Percentiles rank a stretch among this genome's conserved stretches.
Evolutionary conservation across 257 asterid species (phyloP).

Genomic region (Solanum acaule): DNA sequence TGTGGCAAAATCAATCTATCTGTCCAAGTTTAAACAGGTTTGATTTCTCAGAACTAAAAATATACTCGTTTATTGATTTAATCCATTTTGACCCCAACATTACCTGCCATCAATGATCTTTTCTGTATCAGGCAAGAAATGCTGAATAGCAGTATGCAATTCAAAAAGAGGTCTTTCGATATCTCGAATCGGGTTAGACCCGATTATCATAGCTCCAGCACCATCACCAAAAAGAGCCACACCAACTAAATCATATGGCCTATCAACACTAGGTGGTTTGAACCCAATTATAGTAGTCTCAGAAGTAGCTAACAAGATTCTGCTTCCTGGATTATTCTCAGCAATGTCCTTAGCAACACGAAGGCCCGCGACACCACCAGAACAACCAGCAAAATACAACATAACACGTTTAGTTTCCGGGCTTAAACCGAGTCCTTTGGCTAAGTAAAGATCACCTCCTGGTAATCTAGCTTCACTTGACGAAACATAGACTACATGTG

Average conservation of each 20-base stretch:
- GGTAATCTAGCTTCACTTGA: slow-evolving; percentile 93
- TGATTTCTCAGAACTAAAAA: not conserved
- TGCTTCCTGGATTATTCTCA: slow-evolving; percentile 85
- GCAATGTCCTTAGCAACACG: slow-evolving; percentile 92
- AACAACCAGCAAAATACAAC: slow-evolving; percentile 94
- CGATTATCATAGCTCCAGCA: slow-evolving; percentile 75
- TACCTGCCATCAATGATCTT: slow-evolving; percentile 70
- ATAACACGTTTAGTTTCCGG: slow-evolving; percentile 55
- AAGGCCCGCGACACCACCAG: slow-evolving; percentile 98
- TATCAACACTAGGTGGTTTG: slow-evolving; percentile 63
- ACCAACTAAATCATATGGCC: slow-evolving; percentile 84
- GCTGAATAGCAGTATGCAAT: slow-evolving; percentile 65
- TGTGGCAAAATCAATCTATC: not conserved
- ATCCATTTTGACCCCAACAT: not conserved
- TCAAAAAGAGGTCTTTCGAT: slow-evolving; percentile 60
- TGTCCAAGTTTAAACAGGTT: not conserved
- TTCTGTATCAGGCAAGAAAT: slow-evolving; percentile 71
- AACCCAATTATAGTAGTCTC: slow-evolving; percentile 89
- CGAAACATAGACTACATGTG: slow-evolving; percentile 88
- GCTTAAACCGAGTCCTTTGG: slow-evolving; percentile 72
- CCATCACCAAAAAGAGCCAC: slow-evolving; percentile 96
- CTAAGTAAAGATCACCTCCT: slow-evolving; percentile 89
- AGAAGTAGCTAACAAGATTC: slow-evolving; percentile 75
- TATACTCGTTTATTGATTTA: not conserved
- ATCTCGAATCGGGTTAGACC: slow-evolving; percentile 25